Conservation (phyloP, 2,329 filamentous ascomycete species). For the Colletotrichum coccodes region DNA sequence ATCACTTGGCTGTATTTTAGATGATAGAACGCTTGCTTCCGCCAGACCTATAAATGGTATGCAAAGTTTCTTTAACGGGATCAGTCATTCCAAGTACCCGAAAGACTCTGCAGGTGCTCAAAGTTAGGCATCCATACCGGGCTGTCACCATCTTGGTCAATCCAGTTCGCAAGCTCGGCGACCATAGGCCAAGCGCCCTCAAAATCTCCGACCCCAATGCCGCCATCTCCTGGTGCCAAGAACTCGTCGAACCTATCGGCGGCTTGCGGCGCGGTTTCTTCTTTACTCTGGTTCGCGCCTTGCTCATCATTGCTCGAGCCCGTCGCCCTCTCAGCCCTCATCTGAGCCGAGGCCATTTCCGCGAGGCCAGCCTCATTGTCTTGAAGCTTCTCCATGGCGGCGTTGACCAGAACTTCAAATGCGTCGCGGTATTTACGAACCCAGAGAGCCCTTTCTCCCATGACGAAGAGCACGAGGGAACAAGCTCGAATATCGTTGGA, state of each 20-base stretch:
- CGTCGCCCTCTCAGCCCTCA: slow-evolving; percentile 2
- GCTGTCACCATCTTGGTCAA: slow-evolving; percentile 40
- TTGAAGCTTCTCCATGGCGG: slow-evolving; percentile 36
- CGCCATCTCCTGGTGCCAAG: neutral
- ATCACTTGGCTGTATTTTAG: too few relatives aligned
- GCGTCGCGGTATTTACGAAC: slow-evolving; percentile 58
- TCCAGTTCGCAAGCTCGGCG: slow-evolving; percentile 42
- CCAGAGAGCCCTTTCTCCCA: slow-evolving; percentile 58
- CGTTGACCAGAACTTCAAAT: slow-evolving; percentile 57
- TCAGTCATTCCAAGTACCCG: neutral
- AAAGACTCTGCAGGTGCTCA: slow-evolving; percentile 41
- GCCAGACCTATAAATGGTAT: too few relatives aligned
- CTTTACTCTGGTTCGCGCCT: neutral
- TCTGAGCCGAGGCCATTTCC: slow-evolving; percentile 22
- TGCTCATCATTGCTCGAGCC: neutral
- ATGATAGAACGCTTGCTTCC: too few relatives aligned
- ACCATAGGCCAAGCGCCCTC: slow-evolving; percentile 41
- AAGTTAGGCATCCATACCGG: slow-evolving; percentile 44
- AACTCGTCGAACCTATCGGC: neutral
- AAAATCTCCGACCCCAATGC: slow-evolving; percentile 4
- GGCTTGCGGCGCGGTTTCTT: neutral
- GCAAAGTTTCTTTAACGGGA: too few relatives aligned
- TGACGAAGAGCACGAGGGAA: slow-evolving; percentile 59
- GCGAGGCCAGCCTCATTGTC: slow-evolving; percentile 11
- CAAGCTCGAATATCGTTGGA: slow-evolving; percentile 60